Evolutionary conservation across 2,329 filamentous ascomycete genomes (phyloP), one percentile per base, ranked within the genome.

Genomic region (Camillea tinctor): DNA sequence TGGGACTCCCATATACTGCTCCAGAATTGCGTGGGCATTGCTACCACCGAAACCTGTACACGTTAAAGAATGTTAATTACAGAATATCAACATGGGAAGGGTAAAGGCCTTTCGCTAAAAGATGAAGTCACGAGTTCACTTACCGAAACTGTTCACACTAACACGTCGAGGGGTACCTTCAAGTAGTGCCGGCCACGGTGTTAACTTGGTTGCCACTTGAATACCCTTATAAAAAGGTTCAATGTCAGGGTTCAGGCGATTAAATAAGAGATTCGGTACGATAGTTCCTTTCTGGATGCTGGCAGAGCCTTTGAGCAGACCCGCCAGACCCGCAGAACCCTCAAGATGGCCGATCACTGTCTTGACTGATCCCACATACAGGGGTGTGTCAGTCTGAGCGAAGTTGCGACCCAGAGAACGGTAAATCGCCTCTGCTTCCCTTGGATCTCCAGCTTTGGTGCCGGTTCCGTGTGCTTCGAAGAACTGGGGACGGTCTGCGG

Each of bases 191-290:
- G 68, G 70, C 71, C 69, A 72, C 0, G 60, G 40, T 1, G 3
- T 58, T 0, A 52, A 9, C 9, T 21, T 11, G 0, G 61, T 68
- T 0, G 60, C 50, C 1, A 72, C 58, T 2, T 59, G 17, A 1
- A 72, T 52, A 1, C 65, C 55, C 1, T 20, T 22, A 26, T 67
- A 70, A 20, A 67, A 72, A 0, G 72, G 70, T 2, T 60, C 54
- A 4, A 76, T 51, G 0, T 50, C 49, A 0, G 71, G 71, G 56
- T 72, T 76, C 1, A 74, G 56, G 2, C 51, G 55, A 1, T 72
- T 62, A 55, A 77, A 71, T 1, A 61, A 64, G 5, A 73, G 55
- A 21, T 76, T 77, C 1, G 73, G 73, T 0, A 73, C 66, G 7
- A 73, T 60, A 0, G 22, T 9, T 9, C 26, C 26, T 11, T 30